Conservation (phyloP, 257 asterid species). For the Gentiana macrophylla region DNA sequence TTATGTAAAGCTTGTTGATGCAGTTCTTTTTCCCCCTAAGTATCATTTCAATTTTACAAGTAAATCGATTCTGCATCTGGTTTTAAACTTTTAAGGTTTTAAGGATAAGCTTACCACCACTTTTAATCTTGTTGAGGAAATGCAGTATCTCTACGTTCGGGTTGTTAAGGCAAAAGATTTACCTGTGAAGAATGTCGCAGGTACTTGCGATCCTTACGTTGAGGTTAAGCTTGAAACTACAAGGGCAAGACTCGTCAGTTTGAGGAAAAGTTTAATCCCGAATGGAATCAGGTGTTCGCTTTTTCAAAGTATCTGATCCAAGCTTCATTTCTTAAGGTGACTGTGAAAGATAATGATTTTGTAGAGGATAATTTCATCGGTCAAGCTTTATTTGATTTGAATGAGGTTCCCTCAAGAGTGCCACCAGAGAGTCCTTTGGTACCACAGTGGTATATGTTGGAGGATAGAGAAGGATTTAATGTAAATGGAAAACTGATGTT, state of each 20-base stretch:
- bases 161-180: conserved; percentile 5
- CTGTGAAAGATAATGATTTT: conserved; percentile 18
- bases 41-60: no score
- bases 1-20: no score
- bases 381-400: conserved; percentile 10
- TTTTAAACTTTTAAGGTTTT: no score
- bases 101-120: conserved; percentile 8
- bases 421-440: conserved; percentile 24
- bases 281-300: conserved; percentile 21
- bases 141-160: conserved; percentile 11
- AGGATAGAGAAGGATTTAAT: conserved; percentile 3
- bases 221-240: conserved; percentile 19
- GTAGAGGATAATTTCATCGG: conserved; percentile 17
- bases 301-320: conserved; percentile 17
- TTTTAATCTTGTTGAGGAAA: conserved; percentile 19
- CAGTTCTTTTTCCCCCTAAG: no score
- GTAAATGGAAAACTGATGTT: conserved; percentile 17
- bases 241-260: conserved; percentile 16
- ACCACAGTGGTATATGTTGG: conserved; percentile 18
- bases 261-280: conserved; percentile 14
- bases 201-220: conserved; percentile 18
- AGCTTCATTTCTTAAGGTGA: conserved; percentile 11
- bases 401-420: conserved; percentile 17
- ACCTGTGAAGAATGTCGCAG: conserved; percentile 12
- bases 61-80: no score